phyloP scores from a whole-genome alignment of 2,329 filamentous ascomycete genomes.

The Nannizziopsis barbatae region DNA sequence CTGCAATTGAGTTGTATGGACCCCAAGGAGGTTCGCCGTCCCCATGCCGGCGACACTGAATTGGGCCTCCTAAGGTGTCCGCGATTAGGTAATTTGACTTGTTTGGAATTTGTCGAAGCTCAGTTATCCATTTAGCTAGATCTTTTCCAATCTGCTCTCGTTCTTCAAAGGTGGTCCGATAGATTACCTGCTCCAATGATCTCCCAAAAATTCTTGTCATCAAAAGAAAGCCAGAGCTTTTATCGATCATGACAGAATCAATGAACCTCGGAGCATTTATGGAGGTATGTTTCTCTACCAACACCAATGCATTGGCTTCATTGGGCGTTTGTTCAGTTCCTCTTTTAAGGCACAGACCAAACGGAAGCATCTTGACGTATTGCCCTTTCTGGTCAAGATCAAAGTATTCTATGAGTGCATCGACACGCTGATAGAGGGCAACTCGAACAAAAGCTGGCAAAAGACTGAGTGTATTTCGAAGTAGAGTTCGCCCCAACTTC shows the following conservation, averaged over 20 bases:
- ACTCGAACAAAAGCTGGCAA: slow-evolving; percentile 5
- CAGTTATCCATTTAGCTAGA: slow-evolving; percentile 11
- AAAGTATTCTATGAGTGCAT: slow-evolving; percentile 3
- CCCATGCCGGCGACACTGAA: slow-evolving; percentile 7
- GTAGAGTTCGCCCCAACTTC: background rate
- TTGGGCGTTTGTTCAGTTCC: slow-evolving; percentile 6
- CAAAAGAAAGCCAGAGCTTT: slow-evolving; percentile 11
- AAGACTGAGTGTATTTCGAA: slow-evolving; percentile 1
- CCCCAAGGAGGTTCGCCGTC: slow-evolving; percentile 8
- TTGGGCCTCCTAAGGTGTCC: slow-evolving; percentile 10
- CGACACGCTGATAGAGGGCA: slow-evolving; percentile 6
- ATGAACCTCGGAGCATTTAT: slow-evolving; percentile 14
- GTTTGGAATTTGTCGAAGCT: slow-evolving; percentile 14
- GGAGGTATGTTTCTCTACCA: slow-evolving; percentile 12
- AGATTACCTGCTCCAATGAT: slow-evolving; percentile 3
- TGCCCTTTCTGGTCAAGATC: slow-evolving; percentile 2
- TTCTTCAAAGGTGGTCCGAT: slow-evolving; percentile 13
- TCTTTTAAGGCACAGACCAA: slow-evolving; percentile 12
- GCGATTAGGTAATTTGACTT: slow-evolving; percentile 10
- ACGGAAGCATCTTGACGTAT: slow-evolving; percentile 11
- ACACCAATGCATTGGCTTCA: slow-evolving; percentile 12
- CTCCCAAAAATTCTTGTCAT: slow-evolving; percentile 12
- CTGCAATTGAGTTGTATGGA: slow-evolving; percentile 11
- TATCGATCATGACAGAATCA: slow-evolving; percentile 12
- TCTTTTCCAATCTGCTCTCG: slow-evolving; percentile 14